Base-by-base conservation (phyloP, 257 asterid genomes). In the Nicotiana noctiflora region DNA sequence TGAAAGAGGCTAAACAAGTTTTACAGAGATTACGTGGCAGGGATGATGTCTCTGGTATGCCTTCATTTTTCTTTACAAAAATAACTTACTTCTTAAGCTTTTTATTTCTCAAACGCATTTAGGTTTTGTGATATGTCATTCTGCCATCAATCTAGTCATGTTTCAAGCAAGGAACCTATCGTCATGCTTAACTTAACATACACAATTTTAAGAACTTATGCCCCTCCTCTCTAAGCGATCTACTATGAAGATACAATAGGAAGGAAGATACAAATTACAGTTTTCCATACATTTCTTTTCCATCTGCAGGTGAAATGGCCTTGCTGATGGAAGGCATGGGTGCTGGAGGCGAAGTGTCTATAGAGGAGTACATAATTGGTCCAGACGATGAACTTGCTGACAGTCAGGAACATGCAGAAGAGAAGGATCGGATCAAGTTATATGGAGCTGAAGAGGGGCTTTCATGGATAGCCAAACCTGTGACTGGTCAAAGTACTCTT, bases 391-490 rank as follows among this genome's bases (percentile, higher is more conserved):
- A 89, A 29, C 93, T 90, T 44, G 77, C 82, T 1, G 91, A 87
- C 10, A 81, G 17, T 88, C 89, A 87, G 17, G 98, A 94, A 6
- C 91, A 90, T n/a, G 94, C 78, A 3, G 85, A 60, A 44, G 91
- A 91, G 53, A 88, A 89, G 81, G 93, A 89, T 31, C 89, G 80
- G 13, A 91, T 96, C 86, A 94, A 90, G 84, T 81, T 96, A 51
- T 93, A 94, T 18, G 99, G 99, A 3, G 97, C 99, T 29, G 98
- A 93, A 83, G 99, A 90, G 84, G 99, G 98, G 64, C 95, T 86
- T 75, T 96, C 98, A 13, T 96, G 97, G 97, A 81, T 94, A 13
- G 99, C 99, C 56, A 92, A 92, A 81, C 98, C 99, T 3, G 96
- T 90, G 4, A 83, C 83, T 17, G 97, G 97, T 8, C 98, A 86